phyloP scores from a whole-genome alignment of 176 grass and related monocot species.

The Avena atlantica region DNA sequence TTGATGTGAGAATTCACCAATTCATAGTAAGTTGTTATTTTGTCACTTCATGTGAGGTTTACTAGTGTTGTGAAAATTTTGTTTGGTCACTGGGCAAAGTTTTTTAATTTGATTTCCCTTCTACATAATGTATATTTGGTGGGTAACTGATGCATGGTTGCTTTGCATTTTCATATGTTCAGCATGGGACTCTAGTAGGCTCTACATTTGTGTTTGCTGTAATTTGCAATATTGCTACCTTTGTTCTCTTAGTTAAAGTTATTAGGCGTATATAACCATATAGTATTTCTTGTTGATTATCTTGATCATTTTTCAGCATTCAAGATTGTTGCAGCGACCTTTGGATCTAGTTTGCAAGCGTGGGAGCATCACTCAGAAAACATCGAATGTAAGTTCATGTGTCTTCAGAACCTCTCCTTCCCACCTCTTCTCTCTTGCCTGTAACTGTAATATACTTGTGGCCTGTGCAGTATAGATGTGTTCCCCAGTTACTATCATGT shows the following conservation, averaged over 20 bases:
- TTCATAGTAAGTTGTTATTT: not conserved
- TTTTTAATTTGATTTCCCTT: not conserved
- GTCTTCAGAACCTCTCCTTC: not conserved
- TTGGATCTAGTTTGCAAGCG: conserved; percentile 89
- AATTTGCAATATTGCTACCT: not conserved
- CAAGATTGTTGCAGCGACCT: conserved; percentile 77
- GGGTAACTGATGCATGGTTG: not conserved
- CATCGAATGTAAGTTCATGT: conserved; percentile 66
- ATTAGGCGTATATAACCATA: not conserved
- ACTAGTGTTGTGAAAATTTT: conserved; percentile 16
- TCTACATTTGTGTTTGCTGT: conserved; percentile 29
- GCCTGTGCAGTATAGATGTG: not conserved
- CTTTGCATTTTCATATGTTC: conserved; percentile 4
- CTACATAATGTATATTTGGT: not conserved
- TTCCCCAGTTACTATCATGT: not conserved
- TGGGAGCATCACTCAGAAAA: conserved; percentile 84
- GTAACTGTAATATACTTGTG: not conserved
- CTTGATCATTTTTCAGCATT: conserved; percentile 72
- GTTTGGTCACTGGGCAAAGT: not conserved
- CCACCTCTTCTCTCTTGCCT: not conserved
- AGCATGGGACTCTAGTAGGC: not conserved
- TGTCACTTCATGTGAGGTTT: conserved; percentile 24
- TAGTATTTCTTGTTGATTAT: conserved; percentile 37
- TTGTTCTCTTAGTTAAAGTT: conserved; percentile 16
- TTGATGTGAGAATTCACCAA: conserved; percentile 13